phyloP scores from a whole-genome alignment of 106 monocot species.

The Dendrobium officinale region DNA sequence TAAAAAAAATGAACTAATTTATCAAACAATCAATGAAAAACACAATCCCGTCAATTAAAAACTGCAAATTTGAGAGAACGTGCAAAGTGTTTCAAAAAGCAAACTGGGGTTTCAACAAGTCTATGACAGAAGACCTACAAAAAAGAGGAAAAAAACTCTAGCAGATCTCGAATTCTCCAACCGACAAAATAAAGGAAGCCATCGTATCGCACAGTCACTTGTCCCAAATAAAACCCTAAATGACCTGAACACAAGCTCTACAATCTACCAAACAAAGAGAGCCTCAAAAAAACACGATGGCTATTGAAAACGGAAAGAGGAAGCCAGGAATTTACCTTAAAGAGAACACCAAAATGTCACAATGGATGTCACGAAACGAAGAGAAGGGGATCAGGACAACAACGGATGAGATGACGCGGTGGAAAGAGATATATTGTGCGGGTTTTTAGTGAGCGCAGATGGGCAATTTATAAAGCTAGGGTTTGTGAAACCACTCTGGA shows the following conservation, averaged over 20 bases:
- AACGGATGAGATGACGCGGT: neutral
- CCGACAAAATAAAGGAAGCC: neutral
- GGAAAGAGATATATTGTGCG: neutral
- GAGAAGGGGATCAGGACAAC: neutral
- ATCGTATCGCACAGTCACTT: neutral
- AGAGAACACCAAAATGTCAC: neutral
- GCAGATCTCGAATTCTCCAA: neutral
- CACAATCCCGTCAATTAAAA: neutral
- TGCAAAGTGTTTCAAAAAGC: neutral
- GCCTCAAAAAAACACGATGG: neutral
- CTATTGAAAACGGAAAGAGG: neutral
- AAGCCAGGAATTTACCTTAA: neutral
- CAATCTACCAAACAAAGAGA: neutral
- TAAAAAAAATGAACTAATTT: neutral
- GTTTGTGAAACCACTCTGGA: neutral
- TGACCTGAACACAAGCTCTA: neutral
- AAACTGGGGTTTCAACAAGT: neutral
- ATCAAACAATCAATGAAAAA: neutral
- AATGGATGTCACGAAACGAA: neutral
- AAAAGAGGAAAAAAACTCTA: neutral
- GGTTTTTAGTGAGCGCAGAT: neutral
- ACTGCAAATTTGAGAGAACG: neutral
- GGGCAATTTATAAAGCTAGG: neutral
- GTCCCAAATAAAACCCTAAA: neutral
- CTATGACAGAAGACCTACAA: neutral